Percentiles rank a stretch among this genome's conserved stretches.
Conservation (phyloP, 345 rosid genomes). For the Citrus sinensis region DVS_A1.0 CM039166.1:14518501-14519000, state of each 20-base stretch:
- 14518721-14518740: not conserved
- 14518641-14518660: not conserved
- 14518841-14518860: conserved; percentile 35
- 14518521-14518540: not conserved
- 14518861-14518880: conserved; percentile 27
- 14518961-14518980: not conserved
- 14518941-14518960: not conserved
- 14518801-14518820: not conserved
- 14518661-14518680: not conserved
- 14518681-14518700: not conserved
- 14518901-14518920: conserved; percentile 39
- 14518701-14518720: no score
- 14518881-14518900: conserved; percentile 41
- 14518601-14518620: not conserved
- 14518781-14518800: not conserved
- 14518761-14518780: not conserved
- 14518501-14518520: not conserved
- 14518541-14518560: not conserved
- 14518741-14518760: not conserved
- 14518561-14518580: not conserved
- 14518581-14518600: not conserved
- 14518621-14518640: not conserved
- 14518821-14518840: not conserved
- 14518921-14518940: not conserved
- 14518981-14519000: not conserved